Conservation (phyloP, 148 eudicot species). For the Silene latifolia region DNA sequence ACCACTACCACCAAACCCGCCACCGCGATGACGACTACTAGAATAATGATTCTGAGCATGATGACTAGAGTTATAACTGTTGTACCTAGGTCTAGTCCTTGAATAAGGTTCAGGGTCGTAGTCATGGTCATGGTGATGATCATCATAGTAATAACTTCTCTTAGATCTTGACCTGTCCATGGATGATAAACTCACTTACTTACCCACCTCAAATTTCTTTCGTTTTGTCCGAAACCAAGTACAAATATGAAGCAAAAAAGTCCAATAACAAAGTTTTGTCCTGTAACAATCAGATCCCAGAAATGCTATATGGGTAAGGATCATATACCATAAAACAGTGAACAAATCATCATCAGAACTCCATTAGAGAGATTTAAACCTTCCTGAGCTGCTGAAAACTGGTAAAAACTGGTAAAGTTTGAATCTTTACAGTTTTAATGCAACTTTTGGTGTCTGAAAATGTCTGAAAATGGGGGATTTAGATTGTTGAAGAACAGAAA, state of each 20-base stretch:
- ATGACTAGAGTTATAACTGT: conserved; percentile 13
- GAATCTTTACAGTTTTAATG: not conserved
- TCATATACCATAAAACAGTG: too few relatives aligned
- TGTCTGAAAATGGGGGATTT: not conserved
- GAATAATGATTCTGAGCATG: conserved; percentile 21
- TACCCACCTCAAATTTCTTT: not conserved
- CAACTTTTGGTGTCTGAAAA: not conserved
- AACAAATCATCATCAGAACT: not conserved
- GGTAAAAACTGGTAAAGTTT: not conserved
- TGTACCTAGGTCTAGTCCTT: conserved; percentile 59
- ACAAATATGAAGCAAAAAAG: not conserved
- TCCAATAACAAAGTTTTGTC: not conserved
- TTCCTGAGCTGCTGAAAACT: not conserved
- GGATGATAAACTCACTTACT: not conserved
- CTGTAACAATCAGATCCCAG: conserved; percentile 23
- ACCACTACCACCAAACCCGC: conserved; percentile 25
- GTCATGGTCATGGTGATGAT: conserved; percentile 53
- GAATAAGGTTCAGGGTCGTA: conserved; percentile 60
- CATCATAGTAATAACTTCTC: conserved; percentile 70
- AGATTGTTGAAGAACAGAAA: conserved; percentile 14
- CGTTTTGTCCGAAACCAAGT: conserved; percentile 17
- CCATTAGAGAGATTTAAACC: not conserved
- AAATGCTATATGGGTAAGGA: conserved; percentile 8
- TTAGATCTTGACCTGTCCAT: conserved; percentile 97
- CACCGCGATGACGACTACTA: conserved; percentile 42